phyloP scores from a whole-genome alignment of 495 filamentous ascomycete genomes.

The Rhypophila decipiens region DNA sequence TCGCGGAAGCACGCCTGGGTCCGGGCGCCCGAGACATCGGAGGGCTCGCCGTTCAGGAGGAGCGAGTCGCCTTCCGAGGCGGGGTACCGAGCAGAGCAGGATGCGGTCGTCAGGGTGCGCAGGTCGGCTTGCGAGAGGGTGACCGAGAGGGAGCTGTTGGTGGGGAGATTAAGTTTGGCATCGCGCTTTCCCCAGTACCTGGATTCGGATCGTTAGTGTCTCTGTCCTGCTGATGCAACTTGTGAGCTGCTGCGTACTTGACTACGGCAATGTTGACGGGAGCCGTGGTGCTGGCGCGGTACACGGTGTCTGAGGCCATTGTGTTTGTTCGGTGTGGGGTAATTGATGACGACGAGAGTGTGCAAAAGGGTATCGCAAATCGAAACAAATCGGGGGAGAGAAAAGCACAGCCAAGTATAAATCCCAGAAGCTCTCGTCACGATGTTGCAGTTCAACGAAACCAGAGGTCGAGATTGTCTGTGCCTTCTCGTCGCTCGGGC shows the following conservation, averaged over 20 bases:
- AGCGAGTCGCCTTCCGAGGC: conserved; percentile 58
- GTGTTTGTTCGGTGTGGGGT: neutral
- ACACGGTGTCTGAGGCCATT: conserved; percentile 54
- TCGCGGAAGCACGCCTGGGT: conserved; percentile 86
- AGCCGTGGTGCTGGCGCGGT: conserved; percentile 89
- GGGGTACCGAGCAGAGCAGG: conserved; percentile 73
- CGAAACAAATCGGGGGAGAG: neutral
- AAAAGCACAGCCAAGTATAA: no score
- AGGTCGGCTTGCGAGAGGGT: conserved; percentile 92
- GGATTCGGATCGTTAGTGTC: neutral
- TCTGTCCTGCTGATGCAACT: neutral
- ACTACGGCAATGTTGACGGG: conserved; percentile 99
- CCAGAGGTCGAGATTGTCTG: no score
- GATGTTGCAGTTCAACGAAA: no score
- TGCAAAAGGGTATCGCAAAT: neutral
- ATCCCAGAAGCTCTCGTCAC: no score
- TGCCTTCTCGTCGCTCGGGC: neutral
- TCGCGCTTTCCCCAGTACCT: conserved; percentile 99
- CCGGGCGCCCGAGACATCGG: conserved; percentile 80
- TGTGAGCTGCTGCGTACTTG: conserved; percentile 54
- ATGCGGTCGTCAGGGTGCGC: conserved; percentile 91
- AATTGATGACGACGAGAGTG: neutral
- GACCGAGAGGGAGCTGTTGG: conserved; percentile 93
- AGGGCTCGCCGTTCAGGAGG: conserved; percentile 71
- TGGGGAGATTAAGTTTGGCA: conserved; percentile 85